phyloP scores from a whole-genome alignment of 2,329 filamentous ascomycete species.

The Lecanicillium sp. region DNA sequence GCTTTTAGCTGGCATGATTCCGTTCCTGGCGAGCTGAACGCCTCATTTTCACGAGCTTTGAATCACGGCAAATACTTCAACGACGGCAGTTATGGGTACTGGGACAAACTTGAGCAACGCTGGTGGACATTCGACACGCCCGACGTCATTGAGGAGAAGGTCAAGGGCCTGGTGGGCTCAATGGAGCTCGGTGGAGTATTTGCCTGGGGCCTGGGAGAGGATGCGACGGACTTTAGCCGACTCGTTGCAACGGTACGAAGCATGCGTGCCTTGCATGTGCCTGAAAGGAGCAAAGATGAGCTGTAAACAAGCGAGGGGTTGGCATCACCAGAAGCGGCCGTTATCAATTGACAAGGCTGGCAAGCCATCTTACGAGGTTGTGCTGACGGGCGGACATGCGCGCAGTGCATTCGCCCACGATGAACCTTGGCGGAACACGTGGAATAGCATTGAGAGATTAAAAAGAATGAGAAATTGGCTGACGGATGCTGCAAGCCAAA shows the following conservation, averaged over 20 bases:
- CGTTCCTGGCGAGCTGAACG: slow-evolving; percentile 44
- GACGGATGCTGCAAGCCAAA: background rate
- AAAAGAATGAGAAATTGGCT: background rate
- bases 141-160: slow-evolving; percentile 54
- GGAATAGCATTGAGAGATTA: background rate
- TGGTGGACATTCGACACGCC: slow-evolving; percentile 74
- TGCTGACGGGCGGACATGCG: background rate
- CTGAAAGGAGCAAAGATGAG: slow-evolving; percentile 20
- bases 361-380: background rate
- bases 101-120: slow-evolving; percentile 49
- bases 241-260: slow-evolving; percentile 29
- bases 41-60: slow-evolving; percentile 53
- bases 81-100: slow-evolving; percentile 67
- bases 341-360: background rate
- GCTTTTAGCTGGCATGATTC: slow-evolving; percentile 56
- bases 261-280: slow-evolving; percentile 16
- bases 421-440: background rate
- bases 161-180: slow-evolving; percentile 50
- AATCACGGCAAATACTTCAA: slow-evolving; percentile 40
- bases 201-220: slow-evolving; percentile 70
- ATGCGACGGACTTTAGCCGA: slow-evolving; percentile 42
- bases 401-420: background rate
- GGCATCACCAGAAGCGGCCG: background rate
- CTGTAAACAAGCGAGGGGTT: slow-evolving; percentile 19
- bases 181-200: slow-evolving; percentile 62